Evolutionary conservation across 768 basidiomycete genomes (phyloP), one percentile per base, ranked within the genome.

Genomic region (Cyclocybe aegerita): DNA sequence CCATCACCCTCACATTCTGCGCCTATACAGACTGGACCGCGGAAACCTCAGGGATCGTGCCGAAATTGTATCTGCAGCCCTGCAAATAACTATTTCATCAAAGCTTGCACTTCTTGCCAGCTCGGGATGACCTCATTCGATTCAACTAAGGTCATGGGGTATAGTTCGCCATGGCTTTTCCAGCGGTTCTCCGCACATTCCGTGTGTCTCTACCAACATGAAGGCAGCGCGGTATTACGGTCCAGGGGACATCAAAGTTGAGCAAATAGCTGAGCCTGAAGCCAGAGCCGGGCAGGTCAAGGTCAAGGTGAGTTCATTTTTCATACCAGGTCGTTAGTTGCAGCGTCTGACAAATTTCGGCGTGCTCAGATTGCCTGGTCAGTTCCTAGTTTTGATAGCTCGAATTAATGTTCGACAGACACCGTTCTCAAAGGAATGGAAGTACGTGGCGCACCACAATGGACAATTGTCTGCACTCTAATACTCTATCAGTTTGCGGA

Each of bases 171-270:
- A 3, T 5, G 4, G 23, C 5, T 23, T 23, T 23, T 23, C 23
- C 23, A 5, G n/a, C n/a, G n/a, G n/a, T n/a, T n/a, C n/a, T n/a
- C n/a, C 23, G 23, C 23, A 23, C 23, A 23, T 23, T 23, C 4
- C 5, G 23, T 23, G 5, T 3, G 3, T 23, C 23, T 23, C 23
- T 23, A 23, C 23, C 23, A 23, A 3, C 23, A 78, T 79, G 77
- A 76, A 68, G 46, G 76, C 76, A 32, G 73, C 72, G 30, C 69
- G 72, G 34, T 77, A 69, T 49, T 74, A 78, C 50, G 77, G 72
- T 4, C 69, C 72, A 23, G 66, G 69, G 7, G 70, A 76, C 48
- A 63, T 80, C 10, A 68, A 70, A 9, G 64, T 80, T 38, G 77
- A 79, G 38, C 59, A 74, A 17, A 68, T 77, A 12, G 61, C 68